A percentile compares a stretch with the other conserved stretches of the same genome.
Conservation (phyloP, 495 filamentous ascomycete genomes). For the Astrothelium subdiscretum region DNA sequence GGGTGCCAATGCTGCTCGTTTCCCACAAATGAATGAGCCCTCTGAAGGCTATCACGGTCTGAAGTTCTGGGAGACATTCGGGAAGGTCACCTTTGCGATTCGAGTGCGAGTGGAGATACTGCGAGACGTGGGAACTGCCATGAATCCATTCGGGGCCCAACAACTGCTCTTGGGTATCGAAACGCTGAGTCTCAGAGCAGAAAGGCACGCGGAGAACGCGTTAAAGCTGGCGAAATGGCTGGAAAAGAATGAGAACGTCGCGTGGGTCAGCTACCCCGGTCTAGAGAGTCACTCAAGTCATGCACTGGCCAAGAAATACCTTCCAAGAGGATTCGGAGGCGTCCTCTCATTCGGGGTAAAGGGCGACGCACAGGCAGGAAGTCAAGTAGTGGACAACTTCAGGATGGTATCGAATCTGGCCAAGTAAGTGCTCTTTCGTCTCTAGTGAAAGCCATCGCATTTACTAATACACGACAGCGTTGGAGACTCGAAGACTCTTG, state of each 20-base stretch:
- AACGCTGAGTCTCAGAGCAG: conserved; percentile 75
- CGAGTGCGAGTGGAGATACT: conserved; percentile 76
- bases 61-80: conserved; percentile 96
- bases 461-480: conserved; percentile 33
- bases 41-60: conserved; percentile 90
- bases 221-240: conserved; percentile 74
- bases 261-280: conserved; percentile 92
- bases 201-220: conserved; percentile 81
- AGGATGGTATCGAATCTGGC: conserved; percentile 89
- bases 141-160: conserved; percentile 95
- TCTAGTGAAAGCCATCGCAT: background rate
- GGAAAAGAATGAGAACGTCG: conserved; percentile 68
- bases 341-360: conserved; percentile 90
- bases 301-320: conserved; percentile 75
- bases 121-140: conserved; percentile 68
- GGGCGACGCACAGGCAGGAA: conserved; percentile 70
- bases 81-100: conserved; percentile 71
- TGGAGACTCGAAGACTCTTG: conserved; percentile 71
- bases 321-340: conserved; percentile 79
- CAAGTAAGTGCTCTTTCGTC: conserved; percentile 33
- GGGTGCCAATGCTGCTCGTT: conserved; percentile 76
- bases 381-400: conserved; percentile 83
- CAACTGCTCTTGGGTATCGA: conserved; percentile 84
- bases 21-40: conserved; percentile 90
- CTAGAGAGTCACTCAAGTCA: conserved; percentile 74